These are phyloP conservation scores for Pseudopithomyces chartarum DNA, from an alignment of 2,329 filamentous ascomycete genomes.

Conservation along the genomic window DNA sequence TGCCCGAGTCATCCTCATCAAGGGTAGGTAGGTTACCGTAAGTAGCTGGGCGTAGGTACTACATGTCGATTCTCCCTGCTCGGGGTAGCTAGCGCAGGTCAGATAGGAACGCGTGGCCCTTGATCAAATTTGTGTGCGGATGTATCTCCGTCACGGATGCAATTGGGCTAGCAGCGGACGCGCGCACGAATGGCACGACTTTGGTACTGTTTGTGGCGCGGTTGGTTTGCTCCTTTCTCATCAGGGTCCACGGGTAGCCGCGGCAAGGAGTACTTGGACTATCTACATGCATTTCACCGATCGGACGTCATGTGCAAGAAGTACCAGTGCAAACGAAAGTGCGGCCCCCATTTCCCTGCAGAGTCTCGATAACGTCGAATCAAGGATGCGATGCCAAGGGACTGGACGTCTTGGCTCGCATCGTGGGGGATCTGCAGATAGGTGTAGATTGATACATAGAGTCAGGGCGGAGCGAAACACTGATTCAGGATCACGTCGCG, in stretches of 20 bases:
- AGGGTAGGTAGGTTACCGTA: too few relatives aligned
- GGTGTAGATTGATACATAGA: neutral
- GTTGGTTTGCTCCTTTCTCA: conserved; percentile 1
- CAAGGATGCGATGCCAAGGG: conserved; percentile 6
- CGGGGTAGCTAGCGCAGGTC: neutral
- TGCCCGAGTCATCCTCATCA: neutral
- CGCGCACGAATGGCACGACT: neutral
- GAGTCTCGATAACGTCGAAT: conserved; percentile 8
- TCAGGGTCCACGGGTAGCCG: neutral
- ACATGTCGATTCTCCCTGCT: too few relatives aligned
- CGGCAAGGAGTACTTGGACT: neutral
- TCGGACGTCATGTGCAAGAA: neutral
- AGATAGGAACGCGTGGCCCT: too few relatives aligned
- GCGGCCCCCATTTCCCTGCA: too few relatives aligned
- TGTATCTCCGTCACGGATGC: neutral
- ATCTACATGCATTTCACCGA: too few relatives aligned
- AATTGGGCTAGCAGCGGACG: conserved; percentile 5
- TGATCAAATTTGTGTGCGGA: neutral
- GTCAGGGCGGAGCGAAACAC: neutral
- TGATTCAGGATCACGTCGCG: neutral
- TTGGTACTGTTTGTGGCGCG: neutral
- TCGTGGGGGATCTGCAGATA: neutral
- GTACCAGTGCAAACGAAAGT: neutral
- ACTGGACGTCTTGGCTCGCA: neutral
- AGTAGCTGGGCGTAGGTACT: too few relatives aligned